A percentile compares a stretch with the other conserved stretches of the same genome.
These are phyloP conservation scores for Cladosporium phlei DNA, from an alignment of 2,329 filamentous ascomycete species.

Conservation along the genomic window DNA sequence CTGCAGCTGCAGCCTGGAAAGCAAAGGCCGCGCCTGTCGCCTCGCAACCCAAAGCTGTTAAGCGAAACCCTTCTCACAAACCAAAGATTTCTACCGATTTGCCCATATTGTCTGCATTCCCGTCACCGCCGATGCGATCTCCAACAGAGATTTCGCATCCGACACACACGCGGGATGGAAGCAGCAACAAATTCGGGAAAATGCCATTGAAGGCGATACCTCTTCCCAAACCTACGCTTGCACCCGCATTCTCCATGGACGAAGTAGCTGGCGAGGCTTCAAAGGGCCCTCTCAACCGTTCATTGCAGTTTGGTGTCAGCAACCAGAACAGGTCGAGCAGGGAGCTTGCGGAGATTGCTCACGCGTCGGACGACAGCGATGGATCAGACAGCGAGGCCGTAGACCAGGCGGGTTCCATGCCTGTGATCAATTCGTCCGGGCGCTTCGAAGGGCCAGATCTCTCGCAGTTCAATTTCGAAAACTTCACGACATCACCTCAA, in stretches of 20 bases:
- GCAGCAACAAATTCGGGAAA: conserved; percentile 23
- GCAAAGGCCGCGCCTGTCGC: not conserved
- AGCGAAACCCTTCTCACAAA: conserved; percentile 11
- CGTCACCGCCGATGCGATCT: conserved; percentile 26
- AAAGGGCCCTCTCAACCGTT: conserved; percentile 31
- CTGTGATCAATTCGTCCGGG: conserved; percentile 15
- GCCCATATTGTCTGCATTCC: conserved; percentile 15
- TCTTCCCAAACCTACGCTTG: conserved; percentile 29
- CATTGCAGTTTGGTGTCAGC: conserved; percentile 31
- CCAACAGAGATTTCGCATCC: conserved; percentile 18
- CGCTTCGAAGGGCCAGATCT: conserved; percentile 8
- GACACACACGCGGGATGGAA: conserved; percentile 22
- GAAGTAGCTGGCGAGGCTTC: conserved; percentile 12
- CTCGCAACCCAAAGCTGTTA: conserved; percentile 1
- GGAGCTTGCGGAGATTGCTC: conserved; percentile 23
- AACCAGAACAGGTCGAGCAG: conserved; percentile 20
- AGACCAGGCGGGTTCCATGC: conserved; percentile 26
- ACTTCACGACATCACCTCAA: conserved; percentile 23
- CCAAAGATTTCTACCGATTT: conserved; percentile 22
- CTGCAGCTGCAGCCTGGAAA: conserved; percentile 14
- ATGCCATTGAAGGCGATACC: conserved; percentile 31
- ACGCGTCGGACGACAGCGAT: conserved; percentile 27
- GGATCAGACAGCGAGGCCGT: conserved; percentile 25
- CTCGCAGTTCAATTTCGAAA: not conserved
- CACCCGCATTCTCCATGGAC: conserved; percentile 19